A percentile compares a stretch with the other conserved stretches of the same genome.
Conservation (phyloP, 2,329 filamentous ascomycete species). For the Cercospora beticola region DNA sequence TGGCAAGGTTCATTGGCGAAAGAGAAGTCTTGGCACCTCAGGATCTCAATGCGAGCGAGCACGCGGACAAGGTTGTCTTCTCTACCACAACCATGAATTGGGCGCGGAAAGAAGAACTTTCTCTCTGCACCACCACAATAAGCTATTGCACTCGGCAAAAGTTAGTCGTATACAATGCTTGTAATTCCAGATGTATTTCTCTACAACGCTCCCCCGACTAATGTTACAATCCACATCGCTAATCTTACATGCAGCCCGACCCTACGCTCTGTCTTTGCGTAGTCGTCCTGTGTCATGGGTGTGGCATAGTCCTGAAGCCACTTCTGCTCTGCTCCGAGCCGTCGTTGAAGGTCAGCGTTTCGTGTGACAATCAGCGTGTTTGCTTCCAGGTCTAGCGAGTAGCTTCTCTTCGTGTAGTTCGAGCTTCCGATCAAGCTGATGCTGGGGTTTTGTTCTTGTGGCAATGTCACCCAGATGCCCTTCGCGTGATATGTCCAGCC, state of each 20-base stretch:
- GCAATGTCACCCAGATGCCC: constrained; percentile 83
- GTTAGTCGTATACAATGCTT: neutral
- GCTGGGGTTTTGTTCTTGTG: constrained; percentile 62
- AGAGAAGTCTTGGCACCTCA: neutral
- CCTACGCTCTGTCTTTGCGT: constrained; percentile 75
- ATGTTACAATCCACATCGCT: constrained; percentile 89
- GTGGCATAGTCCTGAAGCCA: constrained; percentile 76
- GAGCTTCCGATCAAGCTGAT: constrained; percentile 85
- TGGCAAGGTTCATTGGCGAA: neutral
- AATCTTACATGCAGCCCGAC: constrained; percentile 82
- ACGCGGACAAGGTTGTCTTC: neutral
- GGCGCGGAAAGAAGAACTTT: neutral
- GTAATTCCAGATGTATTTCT: neutral
- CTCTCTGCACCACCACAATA: neutral
- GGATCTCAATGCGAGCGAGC: neutral
- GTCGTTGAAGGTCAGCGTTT: constrained; percentile 67
- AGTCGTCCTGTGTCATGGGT: constrained; percentile 70
- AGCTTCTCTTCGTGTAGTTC: constrained; percentile 94
- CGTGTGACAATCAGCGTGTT: constrained; percentile 82
- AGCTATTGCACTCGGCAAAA: neutral
- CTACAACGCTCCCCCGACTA: constrained; percentile 82
- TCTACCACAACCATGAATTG: neutral
- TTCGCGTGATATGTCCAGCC: constrained; percentile 99
- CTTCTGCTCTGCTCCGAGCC: constrained; percentile 74
- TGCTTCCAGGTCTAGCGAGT: constrained; percentile 86